Evolutionary conservation across 495 filamentous ascomycete species (phyloP).

Genomic region (Cenococcum geophilum): DNA sequence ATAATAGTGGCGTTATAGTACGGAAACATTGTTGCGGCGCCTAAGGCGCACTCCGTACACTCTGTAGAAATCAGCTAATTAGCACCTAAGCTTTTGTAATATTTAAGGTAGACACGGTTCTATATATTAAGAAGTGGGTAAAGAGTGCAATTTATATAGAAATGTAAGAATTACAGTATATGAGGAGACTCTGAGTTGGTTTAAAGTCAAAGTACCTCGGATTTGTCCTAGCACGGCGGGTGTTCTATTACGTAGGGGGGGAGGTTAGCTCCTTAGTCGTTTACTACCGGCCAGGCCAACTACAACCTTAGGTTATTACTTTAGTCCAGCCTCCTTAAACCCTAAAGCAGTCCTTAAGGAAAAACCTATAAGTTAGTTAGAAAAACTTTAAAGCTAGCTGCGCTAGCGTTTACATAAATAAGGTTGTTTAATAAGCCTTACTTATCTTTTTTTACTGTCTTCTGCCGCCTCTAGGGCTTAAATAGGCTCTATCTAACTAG

Average conservation of each 20-base stretch:
- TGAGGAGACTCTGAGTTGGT: not conserved
- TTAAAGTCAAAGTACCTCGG: conserved; percentile 6
- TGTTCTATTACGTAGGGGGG: not conserved
- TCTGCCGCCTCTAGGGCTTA: conserved; percentile 9
- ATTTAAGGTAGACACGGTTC: not conserved
- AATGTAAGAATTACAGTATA: not conserved
- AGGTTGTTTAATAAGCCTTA: conserved; percentile 16
- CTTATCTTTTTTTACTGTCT: conserved; percentile 12
- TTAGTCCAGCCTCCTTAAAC: conserved; percentile 4
- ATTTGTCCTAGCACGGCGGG: not conserved
- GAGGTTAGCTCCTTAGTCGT: conserved; percentile 2
- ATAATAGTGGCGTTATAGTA: not conserved
- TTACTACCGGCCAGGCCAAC: not conserved
- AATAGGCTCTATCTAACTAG: conserved; percentile 12
- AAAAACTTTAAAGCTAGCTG: conserved; percentile 16
- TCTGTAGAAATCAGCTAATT: not conserved
- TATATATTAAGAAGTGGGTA: not conserved
- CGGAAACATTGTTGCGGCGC: not conserved
- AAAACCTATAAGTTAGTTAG: conserved; percentile 16
- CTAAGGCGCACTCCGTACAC: not conserved
- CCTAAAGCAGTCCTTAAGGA: conserved; percentile 6
- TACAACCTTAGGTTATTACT: conserved; percentile 4
- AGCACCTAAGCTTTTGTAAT: not conserved
- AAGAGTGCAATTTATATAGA: conserved; percentile 1
- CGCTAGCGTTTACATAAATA: conserved; percentile 13